A percentile compares a stretch with the other conserved stretches of the same genome.
Evolutionary conservation across 225 moss, liverwort and hornwort genomes (phyloP).

Genomic region (Polytrichum commune): DNA sequence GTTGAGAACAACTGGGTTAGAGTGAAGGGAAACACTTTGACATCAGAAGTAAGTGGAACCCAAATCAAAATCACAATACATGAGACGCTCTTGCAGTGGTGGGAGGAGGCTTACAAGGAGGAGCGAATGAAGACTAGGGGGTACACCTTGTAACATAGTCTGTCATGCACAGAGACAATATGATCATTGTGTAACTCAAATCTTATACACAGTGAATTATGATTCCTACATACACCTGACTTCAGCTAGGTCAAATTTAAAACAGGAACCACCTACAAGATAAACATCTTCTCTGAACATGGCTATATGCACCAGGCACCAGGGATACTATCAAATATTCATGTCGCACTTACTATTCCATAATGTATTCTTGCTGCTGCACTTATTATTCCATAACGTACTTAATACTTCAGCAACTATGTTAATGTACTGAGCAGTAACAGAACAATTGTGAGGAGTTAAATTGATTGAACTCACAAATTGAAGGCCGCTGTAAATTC

Average conservation of each 20-base stretch:
- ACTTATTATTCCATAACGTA: neutral
- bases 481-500: conserved; percentile 89
- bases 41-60: neutral
- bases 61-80: neutral
- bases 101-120: conserved; percentile 31
- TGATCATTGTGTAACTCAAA: too few species aligned
- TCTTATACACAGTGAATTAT: too few species aligned
- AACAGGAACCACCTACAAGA: too few species aligned
- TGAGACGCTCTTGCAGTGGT: neutral
- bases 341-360: too few species aligned
- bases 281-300: too few species aligned
- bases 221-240: too few species aligned
- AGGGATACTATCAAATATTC: too few species aligned
- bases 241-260: too few species aligned
- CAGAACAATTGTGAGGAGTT: neutral
- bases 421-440: neutral
- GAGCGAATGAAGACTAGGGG: conserved; percentile 55
- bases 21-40: too few species aligned
- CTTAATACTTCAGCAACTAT: neutral
- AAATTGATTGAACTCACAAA: conserved; percentile 46
- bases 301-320: too few species aligned
- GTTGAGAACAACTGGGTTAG: too few species aligned
- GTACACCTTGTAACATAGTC: conserved; percentile 63
- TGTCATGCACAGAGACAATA: conserved; percentile 8
- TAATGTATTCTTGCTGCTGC: too few species aligned